Conservation (phyloP, 2,329 filamentous ascomycete species). For the Paracoccidioides lutzii region DNA sequence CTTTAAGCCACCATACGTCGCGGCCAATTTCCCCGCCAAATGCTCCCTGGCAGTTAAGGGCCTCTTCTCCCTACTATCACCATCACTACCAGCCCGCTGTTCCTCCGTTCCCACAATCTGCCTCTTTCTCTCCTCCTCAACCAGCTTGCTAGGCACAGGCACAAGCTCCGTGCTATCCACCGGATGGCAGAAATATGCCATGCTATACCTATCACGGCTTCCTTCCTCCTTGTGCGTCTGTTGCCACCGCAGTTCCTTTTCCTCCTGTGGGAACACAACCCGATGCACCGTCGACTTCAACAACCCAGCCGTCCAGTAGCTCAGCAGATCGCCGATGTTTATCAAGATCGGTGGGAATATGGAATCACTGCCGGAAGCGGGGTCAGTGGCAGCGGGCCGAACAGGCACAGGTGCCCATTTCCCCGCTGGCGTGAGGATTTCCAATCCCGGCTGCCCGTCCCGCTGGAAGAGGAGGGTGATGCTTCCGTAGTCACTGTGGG, state of each 20-base stretch:
- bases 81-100: constrained; percentile 31
- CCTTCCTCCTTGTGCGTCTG: neutral
- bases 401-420: constrained; percentile 57
- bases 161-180: constrained; percentile 42
- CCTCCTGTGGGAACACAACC: constrained; percentile 55
- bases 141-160: constrained; percentile 41
- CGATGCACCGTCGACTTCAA: constrained; percentile 80
- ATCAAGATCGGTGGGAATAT: constrained; percentile 56
- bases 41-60: constrained; percentile 47
- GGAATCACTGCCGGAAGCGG: constrained; percentile 31
- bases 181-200: constrained; percentile 53
- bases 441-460: constrained; percentile 70
- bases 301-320: constrained; percentile 83
- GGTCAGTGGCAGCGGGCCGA: constrained; percentile 34
- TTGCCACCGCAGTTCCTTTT: constrained; percentile 10
- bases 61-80: constrained; percentile 27
- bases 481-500: constrained; percentile 75
- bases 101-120: constrained; percentile 14
- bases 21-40: constrained; percentile 43
- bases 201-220: constrained; percentile 39
- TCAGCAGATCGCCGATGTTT: constrained; percentile 59
- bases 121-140: constrained; percentile 30
- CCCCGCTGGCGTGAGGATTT: constrained; percentile 53
- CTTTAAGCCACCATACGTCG: constrained; percentile 41
- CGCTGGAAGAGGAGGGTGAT: constrained; percentile 70